Base-by-base conservation (phyloP, 345 rosid species). In the Citrus sp. region DNA sequence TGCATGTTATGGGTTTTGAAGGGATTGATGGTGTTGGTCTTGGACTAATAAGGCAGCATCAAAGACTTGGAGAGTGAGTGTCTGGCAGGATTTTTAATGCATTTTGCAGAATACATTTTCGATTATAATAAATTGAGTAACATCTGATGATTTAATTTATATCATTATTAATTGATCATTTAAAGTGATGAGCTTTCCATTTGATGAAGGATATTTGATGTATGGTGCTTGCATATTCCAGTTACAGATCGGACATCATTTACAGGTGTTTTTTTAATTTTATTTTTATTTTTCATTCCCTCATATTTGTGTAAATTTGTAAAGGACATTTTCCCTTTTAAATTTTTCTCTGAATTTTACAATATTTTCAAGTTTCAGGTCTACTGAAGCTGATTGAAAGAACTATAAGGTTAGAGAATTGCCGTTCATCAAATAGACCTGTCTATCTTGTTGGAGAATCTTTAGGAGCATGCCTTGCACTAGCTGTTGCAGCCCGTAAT, bases 371-470 rank as follows among this genome's bases (percentile, higher is more conserved):
- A 84, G 77, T 58, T 73, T 76, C 85, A 94, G 98, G 87, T 64
- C 89, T 94, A 18, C 90, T 89, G 76, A 83, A 74, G 78, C 73
- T 92, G 83, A 88, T 91, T 69, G 93, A 91, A 83, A 74, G 58
- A 68, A 84, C 87, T 37, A 87, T 91, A 42, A 84, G 71, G 81
- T 78, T 87, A 42, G 89, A 89, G 79, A 79, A 56, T 70, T 19
- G 55, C 25, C 58, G 34, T n/a, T 84, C 82, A 19, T 91, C 91
- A 18, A 81, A 79, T 24, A 79, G 88, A 77, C 98, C 98, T 40
- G 89, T 92, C 49, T 92, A 91, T 86, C 86, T 94, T 70, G 89
- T 91, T 70, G 98, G 97, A 56, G 97, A 94, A 78, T 91, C 95
- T 71, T 81, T 94, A 70, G 94, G 97, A 83, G 95, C 87, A 62